Evolutionary conservation across 2,329 filamentous ascomycete species (phyloP).

Genomic region (Cladosporium colombiae): DNA sequence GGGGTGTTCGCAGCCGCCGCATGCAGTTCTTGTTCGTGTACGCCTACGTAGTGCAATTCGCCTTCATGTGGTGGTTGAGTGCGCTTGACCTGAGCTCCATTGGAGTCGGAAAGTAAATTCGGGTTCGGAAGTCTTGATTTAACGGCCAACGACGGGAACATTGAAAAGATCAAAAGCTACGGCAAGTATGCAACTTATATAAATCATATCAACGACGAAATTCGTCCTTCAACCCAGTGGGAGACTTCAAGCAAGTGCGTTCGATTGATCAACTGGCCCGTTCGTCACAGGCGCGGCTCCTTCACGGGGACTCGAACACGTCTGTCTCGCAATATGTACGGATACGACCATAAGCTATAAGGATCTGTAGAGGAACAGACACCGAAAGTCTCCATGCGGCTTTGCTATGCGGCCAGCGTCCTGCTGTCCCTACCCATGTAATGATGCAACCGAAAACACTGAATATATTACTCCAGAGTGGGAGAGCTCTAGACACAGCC

Average conservation of each 20-base stretch:
- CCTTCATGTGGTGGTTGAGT: slow-evolving; percentile 87
- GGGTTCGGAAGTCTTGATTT: not conserved
- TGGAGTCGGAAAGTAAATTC: slow-evolving; percentile 14
- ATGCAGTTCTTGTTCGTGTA: slow-evolving; percentile 94
- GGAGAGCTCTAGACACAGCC: no score
- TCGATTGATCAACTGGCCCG: not conserved
- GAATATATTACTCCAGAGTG: not conserved
- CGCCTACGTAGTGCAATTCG: slow-evolving; percentile 88
- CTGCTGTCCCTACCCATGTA: not conserved
- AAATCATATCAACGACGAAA: not conserved
- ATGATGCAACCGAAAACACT: not conserved
- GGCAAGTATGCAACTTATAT: not conserved
- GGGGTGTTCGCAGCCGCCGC: slow-evolving; percentile 80
- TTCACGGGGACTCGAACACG: no score
- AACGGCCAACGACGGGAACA: not conserved
- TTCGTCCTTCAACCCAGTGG: not conserved
- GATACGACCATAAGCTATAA: no score
- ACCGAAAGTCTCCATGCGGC: no score
- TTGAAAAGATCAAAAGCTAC: not conserved
- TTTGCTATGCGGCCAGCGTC: no score
- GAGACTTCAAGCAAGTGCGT: not conserved
- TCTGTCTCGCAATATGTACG: no score
- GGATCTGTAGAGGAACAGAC: no score
- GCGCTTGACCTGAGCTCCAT: slow-evolving; percentile 42
- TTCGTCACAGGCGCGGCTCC: no score